A percentile compares a stretch with the other conserved stretches of the same genome.
These are phyloP conservation scores for Marasmius tenuissimus DNA, from an alignment of 1,284 basidiomycete genomes.

Conservation along the genomic window DNA sequence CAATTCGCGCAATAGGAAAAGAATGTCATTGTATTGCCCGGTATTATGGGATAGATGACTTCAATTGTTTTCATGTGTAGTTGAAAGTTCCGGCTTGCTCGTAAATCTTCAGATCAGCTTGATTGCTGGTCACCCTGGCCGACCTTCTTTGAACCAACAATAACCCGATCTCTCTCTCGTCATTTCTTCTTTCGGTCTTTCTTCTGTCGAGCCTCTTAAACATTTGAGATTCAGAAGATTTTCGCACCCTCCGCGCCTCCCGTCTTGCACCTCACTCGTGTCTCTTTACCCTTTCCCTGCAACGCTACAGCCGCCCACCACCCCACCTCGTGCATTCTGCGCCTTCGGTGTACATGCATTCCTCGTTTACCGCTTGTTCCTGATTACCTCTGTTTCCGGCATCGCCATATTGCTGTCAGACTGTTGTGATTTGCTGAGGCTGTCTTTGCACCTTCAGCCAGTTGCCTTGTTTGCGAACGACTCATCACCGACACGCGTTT, in stretches of 20 bases:
- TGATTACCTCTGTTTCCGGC: conserved; percentile 35
- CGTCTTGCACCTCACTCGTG: conserved; percentile 23
- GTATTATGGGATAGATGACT: conserved; percentile 30
- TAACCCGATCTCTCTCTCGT: neutral
- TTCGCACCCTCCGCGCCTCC: conserved; percentile 10
- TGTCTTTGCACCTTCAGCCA: conserved; percentile 8
- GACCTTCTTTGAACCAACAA: neutral
- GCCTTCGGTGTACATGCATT: conserved; percentile 45
- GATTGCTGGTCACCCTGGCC: neutral
- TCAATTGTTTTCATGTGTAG: conserved; percentile 6
- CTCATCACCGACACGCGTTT: conserved; percentile 35
- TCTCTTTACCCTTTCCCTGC: conserved; percentile 25
- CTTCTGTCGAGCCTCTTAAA: conserved; percentile 4
- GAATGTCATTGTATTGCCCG: conserved; percentile 39
- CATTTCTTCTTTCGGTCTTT: neutral
- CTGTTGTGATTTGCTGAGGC: conserved; percentile 15
- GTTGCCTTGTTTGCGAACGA: conserved; percentile 18
- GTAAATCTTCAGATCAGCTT: neutral
- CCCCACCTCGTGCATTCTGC: conserved; percentile 43
- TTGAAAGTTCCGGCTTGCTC: neutral
- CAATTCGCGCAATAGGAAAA: conserved; percentile 20
- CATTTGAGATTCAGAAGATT: conserved; percentile 11
- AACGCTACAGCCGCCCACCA: conserved; percentile 36
- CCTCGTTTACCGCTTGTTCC: conserved; percentile 44
- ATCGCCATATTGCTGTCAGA: conserved; percentile 26